phyloP scores from a whole-genome alignment of 169 alveolate species.

The Theileria sp. region DNA sequence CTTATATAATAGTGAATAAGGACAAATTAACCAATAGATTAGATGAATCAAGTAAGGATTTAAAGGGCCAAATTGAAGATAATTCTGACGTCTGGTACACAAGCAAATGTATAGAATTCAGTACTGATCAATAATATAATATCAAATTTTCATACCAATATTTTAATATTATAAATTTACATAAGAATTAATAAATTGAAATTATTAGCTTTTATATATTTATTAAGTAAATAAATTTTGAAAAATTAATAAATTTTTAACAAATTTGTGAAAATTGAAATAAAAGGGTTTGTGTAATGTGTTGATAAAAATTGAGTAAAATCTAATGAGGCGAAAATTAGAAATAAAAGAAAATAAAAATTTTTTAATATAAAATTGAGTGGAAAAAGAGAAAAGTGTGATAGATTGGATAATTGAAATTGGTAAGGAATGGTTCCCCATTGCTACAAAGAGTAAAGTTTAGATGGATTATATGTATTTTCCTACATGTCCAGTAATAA shows the following conservation, averaged over 20 bases:
- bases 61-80: neutral
- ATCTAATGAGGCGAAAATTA: neutral
- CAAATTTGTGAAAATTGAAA: too few species aligned
- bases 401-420: neutral
- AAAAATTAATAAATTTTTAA: too few species aligned
- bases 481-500: neutral
- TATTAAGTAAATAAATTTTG: too few species aligned
- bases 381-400: neutral
- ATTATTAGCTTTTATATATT: too few species aligned
- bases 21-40: neutral
- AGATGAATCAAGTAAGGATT: neutral
- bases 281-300: neutral
- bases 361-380: too few species aligned
- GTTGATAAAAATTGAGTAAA: neutral
- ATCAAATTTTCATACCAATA: neutral
- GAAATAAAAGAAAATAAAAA: too few species aligned
- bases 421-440: neutral
- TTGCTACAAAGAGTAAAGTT: too few species aligned
- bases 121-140: conserved; percentile 13
- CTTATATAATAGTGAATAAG: conserved; percentile 44
- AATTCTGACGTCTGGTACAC: conserved; percentile 35
- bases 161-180: too few species aligned
- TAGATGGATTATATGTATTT: neutral
- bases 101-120: conserved; percentile 32
- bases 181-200: neutral